Percentiles rank a stretch among this genome's conserved stretches.
phyloP scores from a whole-genome alignment of 2,329 filamentous ascomycete species.

The Hymenoscyphus fraxineus region DNA sequence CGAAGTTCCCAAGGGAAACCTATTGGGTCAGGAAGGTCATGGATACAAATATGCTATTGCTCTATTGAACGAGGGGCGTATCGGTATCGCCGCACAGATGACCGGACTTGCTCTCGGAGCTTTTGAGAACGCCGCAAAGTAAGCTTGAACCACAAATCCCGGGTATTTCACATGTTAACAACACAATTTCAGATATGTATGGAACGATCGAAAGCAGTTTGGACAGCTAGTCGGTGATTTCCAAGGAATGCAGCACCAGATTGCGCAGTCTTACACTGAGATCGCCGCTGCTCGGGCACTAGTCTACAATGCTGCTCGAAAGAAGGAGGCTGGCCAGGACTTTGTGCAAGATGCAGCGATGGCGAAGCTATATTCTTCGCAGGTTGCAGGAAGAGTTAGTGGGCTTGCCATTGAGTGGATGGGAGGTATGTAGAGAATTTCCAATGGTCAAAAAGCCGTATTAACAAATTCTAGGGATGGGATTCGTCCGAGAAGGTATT shows the following conservation, averaged over 20 bases:
- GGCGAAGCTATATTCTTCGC: slow-evolving; percentile 93
- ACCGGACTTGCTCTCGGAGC: slow-evolving; percentile 91
- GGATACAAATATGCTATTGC: slow-evolving; percentile 98
- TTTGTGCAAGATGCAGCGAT: slow-evolving; percentile 96
- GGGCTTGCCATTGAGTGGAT: slow-evolving; percentile 95
- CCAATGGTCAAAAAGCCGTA: neutral
- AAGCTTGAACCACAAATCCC: slow-evolving; percentile 32
- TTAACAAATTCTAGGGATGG: slow-evolving; percentile 55
- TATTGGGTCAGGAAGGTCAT: slow-evolving; percentile 83
- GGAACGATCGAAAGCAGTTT: slow-evolving; percentile 98
- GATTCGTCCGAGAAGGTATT: slow-evolving; percentile 91
- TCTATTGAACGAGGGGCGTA: slow-evolving; percentile 91
- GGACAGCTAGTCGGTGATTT: slow-evolving; percentile 91
- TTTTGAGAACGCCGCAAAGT: slow-evolving; percentile 88
- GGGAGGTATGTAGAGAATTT: slow-evolving; percentile 56
- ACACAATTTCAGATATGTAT: slow-evolving; percentile 64
- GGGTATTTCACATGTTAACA: slow-evolving; percentile 19
- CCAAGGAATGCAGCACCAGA: slow-evolving; percentile 99
- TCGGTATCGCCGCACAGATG: slow-evolving; percentile 98
- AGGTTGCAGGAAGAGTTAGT: slow-evolving; percentile 84
- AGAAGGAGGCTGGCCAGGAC: slow-evolving; percentile 95
- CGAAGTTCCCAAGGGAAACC: slow-evolving; percentile 78
- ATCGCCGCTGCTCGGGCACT: slow-evolving; percentile 87
- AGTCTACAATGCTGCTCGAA: slow-evolving; percentile 92
- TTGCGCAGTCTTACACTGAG: slow-evolving; percentile 92